Base-by-base conservation (phyloP, 2,329 filamentous ascomycete genomes). In the Dendrostoma leiphaemia region DNA sequence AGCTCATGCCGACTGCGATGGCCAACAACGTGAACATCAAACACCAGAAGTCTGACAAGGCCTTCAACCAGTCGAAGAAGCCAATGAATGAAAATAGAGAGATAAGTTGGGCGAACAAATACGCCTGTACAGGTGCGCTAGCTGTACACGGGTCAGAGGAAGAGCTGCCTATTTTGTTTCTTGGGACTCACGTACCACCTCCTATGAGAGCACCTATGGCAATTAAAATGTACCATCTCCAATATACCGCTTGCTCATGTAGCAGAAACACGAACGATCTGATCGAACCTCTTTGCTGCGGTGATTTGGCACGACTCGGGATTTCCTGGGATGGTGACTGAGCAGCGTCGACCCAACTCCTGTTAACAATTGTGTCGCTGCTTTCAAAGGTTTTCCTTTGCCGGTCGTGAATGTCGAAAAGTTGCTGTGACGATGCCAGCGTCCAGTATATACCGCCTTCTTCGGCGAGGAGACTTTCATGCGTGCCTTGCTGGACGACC, bases 401-500 rank as follows among this genome's bases (percentile, higher is more conserved):
- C n/a, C 38, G 12, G 38, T 9, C 26, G 15, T 48, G 13, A 7
- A 35, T n/a, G 6, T 17, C 17, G 24, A 13, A 21, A 12, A 48
- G 46, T 9, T 24, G 13, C 10, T 48, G 46, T 15, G 46, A 21
- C 13, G 7, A 9, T 12, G 31, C 46, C 19, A 48, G 46, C 15
- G 24, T 15, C 15, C 21, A 19, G 34, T 48, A 48, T 8, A 24
- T 4, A 2, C 46, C 66, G 0, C 80, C 68, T 19, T 63, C 68
- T 19, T 69, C 66, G 4, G 65, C 61, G 6, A 86, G 64, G 0
- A 86, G 69, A 32, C 79, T 71, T 6, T 83, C 75, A 53, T 86
- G 83, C 3, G 72, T 84, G 3, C 85, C 84, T 61, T 82, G 72
- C 63, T 88, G 84, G 1, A 83, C 68, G 4, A 84, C 76, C 31